These are phyloP conservation scores for Podaxis sp. DNA, from an alignment of 768 basidiomycete species.

Conservation along the genomic window DNA sequence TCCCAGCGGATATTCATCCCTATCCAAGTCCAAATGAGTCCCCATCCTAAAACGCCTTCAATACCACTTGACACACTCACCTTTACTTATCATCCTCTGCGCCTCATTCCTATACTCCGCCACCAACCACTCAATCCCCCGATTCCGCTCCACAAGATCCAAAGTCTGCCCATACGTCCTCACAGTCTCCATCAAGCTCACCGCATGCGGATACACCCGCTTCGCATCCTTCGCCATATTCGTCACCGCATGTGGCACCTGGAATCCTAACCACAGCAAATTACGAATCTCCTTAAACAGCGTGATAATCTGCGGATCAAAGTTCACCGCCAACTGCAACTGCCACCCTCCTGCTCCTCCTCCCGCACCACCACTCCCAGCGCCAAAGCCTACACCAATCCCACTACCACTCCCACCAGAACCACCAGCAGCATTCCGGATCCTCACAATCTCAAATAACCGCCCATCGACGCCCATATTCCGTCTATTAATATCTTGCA, in stretches of 20 bases:
- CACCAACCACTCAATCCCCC: conserved; percentile 90
- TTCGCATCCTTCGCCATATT: conserved; percentile 99
- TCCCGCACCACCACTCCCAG: conserved; percentile 27
- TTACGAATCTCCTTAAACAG: conserved; percentile 99
- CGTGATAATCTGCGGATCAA: conserved; percentile 97
- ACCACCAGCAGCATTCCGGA: conserved; percentile 38
- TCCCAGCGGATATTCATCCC: conserved; percentile 98
- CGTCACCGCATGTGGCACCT: conserved; percentile 90
- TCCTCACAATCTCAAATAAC: conserved; percentile 85
- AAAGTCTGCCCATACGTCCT: conserved; percentile 95
- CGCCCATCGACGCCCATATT: conserved; percentile 92
- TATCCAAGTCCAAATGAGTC: conserved; percentile 27
- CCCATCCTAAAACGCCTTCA: neutral
- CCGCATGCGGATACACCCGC: conserved; percentile 96
- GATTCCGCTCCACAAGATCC: conserved; percentile 86
- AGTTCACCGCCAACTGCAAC: conserved; percentile 92
- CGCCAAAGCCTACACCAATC: conserved; percentile 63
- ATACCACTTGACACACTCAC: conserved; percentile 39
- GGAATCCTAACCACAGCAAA: conserved; percentile 92
- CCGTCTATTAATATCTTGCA: conserved; percentile 90
- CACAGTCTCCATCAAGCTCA: conserved; percentile 98
- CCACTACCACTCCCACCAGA: conserved; percentile 65
- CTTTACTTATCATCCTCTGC: conserved; percentile 90
- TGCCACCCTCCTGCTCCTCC: conserved; percentile 43
- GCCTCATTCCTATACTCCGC: conserved; percentile 93